Evolutionary conservation across 129 eudicot species (phyloP).

Genomic region (Flaveria linearis): DNA sequence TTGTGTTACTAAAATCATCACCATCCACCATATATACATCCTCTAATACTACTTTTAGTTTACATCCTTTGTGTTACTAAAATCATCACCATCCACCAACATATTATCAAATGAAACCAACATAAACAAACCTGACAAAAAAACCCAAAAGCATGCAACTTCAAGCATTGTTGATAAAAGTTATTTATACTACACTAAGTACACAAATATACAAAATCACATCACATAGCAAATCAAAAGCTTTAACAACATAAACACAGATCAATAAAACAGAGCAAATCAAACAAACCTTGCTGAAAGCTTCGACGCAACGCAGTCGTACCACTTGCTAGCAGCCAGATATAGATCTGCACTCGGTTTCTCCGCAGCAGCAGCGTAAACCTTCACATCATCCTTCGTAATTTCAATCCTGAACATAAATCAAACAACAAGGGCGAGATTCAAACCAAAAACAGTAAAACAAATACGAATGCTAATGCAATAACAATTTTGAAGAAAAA

Average conservation of each 20-base stretch:
- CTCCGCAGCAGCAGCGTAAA: conserved; percentile 61
- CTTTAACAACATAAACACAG: not conserved
- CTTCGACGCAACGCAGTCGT: conserved; percentile 44
- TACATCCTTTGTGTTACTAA: no score
- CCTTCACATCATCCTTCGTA: conserved; percentile 88
- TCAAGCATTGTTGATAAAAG: not conserved
- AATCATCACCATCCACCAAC: no score
- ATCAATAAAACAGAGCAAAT: not conserved
- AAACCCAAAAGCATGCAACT: no score
- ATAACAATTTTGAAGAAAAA: not conserved
- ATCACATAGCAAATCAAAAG: not conserved
- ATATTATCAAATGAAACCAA: no score
- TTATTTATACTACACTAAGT: not conserved
- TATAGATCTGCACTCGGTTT: conserved; percentile 62
- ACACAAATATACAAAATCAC: not conserved
- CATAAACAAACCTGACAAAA: no score
- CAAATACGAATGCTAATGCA: not conserved
- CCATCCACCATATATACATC: no score
- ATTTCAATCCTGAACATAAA: conserved; percentile 45
- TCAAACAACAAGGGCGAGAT: not conserved
- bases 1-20: no score
- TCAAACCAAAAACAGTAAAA: not conserved
- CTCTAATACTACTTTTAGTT: no score
- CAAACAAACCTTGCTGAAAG: conserved; percentile 59
- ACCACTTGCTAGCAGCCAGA: conserved; percentile 90